Percentiles rank a stretch among this genome's conserved stretches.
Evolutionary conservation across 768 basidiomycete genomes (phyloP).

Genomic region (Rhodotorula paludigena): DNA sequence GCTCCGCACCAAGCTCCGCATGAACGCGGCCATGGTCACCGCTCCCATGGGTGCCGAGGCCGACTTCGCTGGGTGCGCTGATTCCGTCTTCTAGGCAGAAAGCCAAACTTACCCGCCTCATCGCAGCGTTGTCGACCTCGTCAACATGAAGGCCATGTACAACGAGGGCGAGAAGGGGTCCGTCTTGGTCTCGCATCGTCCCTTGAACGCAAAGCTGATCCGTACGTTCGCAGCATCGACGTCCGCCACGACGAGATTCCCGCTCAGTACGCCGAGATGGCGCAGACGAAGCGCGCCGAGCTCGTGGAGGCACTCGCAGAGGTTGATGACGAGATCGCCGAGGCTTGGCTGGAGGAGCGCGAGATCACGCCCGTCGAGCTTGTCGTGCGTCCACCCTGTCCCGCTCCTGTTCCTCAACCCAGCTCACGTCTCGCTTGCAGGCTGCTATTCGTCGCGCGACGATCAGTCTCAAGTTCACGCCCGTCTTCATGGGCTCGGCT

Average conservation of each 20-base stretch:
- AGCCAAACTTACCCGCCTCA: not conserved
- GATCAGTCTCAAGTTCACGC: slow-evolving; percentile 80
- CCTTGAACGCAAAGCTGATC: not conserved
- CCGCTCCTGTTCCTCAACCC: not conserved
- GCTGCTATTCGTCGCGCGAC: slow-evolving; percentile 85
- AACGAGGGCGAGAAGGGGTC: slow-evolving; percentile 94
- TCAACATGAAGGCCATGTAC: slow-evolving; percentile 89
- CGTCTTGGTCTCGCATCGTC: slow-evolving; percentile 32
- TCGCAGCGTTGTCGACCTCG: slow-evolving; percentile 71
- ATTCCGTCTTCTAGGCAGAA: not conserved
- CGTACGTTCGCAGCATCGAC: slow-evolving; percentile 55
- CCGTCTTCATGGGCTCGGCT: slow-evolving; percentile 93
- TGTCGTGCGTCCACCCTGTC: slow-evolving; percentile 45
- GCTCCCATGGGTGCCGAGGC: slow-evolving; percentile 89
- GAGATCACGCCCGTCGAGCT: slow-evolving; percentile 68
- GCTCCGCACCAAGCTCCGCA: slow-evolving; percentile 82
- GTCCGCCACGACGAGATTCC: slow-evolving; percentile 85
- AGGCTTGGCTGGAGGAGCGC: slow-evolving; percentile 80
- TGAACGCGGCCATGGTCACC: slow-evolving; percentile 89
- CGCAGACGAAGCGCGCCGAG: slow-evolving; percentile 76
- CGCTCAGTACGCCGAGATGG: slow-evolving; percentile 63
- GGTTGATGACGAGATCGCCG: slow-evolving; percentile 90
- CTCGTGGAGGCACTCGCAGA: slow-evolving; percentile 93
- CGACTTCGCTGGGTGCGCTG: slow-evolving; percentile 61
- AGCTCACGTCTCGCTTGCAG: not conserved